Percentiles rank a stretch among this genome's conserved stretches.
These are phyloP conservation scores for Cardamine resedifolia DNA, from an alignment of 345 rosid genomes.

Conservation along the genomic window DNA sequence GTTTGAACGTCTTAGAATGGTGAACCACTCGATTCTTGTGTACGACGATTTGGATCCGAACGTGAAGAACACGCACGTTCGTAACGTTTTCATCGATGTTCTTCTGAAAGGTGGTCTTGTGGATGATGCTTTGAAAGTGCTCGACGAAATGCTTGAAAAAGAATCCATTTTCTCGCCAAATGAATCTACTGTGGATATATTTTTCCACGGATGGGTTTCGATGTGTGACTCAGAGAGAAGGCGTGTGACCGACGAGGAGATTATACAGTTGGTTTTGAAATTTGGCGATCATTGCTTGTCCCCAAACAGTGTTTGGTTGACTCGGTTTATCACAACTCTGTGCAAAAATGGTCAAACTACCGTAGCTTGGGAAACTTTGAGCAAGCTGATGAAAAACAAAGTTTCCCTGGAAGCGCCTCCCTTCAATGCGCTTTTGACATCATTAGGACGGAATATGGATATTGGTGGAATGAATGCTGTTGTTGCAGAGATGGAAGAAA, in stretches of 20 bases:
- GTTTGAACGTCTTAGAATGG: slow-evolving; percentile 47
- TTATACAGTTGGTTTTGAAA: slow-evolving; percentile 40
- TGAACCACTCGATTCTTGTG: slow-evolving; percentile 41
- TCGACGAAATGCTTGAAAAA: slow-evolving; percentile 69
- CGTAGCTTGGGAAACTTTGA: slow-evolving; percentile 51
- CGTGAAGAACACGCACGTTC: slow-evolving; percentile 41
- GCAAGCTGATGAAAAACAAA: slow-evolving; percentile 44
- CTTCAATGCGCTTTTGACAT: slow-evolving; percentile 62
- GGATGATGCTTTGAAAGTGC: slow-evolving; percentile 56
- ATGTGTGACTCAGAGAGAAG: slow-evolving; percentile 22
- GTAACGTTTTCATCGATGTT: slow-evolving; percentile 40
- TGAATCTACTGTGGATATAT: slow-evolving; percentile 40
- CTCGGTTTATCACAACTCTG: slow-evolving; percentile 44
- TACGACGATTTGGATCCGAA: slow-evolving; percentile 41
- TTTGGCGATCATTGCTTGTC: slow-evolving; percentile 46
- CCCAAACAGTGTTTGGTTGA: slow-evolving; percentile 44
- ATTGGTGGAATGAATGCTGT: slow-evolving; percentile 54
- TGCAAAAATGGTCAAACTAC: slow-evolving; percentile 41
- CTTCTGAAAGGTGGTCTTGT: slow-evolving; percentile 40
- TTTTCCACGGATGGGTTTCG: slow-evolving; percentile 42
- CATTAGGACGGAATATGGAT: slow-evolving; percentile 47
- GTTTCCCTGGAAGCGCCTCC: slow-evolving; percentile 43
- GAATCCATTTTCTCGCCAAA: slow-evolving; percentile 41
- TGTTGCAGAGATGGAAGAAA: slow-evolving; percentile 51
- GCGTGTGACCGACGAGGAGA: slow-evolving; percentile 39